phyloP scores from a whole-genome alignment of 164 flowering plant genomes.

The Macadamia tetraphylla region DNA sequence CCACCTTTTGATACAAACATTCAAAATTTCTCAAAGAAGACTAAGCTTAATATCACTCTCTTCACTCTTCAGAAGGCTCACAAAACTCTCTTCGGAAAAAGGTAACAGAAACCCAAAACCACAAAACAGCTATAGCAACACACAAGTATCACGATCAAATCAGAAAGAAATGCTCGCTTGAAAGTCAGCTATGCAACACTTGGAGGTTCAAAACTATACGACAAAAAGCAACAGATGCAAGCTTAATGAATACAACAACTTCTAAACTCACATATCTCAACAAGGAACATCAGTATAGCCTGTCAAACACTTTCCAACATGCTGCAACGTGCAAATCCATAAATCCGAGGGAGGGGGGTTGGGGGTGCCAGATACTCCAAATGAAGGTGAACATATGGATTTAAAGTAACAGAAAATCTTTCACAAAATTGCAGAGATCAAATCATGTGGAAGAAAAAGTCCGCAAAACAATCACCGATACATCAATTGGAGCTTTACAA shows the following conservation, averaged over 20 bases:
- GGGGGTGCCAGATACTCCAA: too few relatives aligned
- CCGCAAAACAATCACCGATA: too few relatives aligned
- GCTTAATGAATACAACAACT: not conserved
- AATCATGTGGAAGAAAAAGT: too few relatives aligned
- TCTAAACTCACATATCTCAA: not conserved
- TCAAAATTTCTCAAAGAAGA: too few relatives aligned
- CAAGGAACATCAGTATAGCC: not conserved
- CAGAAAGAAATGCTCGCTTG: not conserved
- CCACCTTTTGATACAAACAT: too few relatives aligned
- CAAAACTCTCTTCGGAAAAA: not conserved
- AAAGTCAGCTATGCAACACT: not conserved
- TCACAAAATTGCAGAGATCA: too few relatives aligned
- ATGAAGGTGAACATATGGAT: too few relatives aligned
- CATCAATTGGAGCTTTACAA: too few relatives aligned
- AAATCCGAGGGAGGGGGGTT: too few relatives aligned
- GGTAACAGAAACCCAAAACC: not conserved
- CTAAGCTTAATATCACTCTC: too few relatives aligned
- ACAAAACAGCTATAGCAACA: not conserved
- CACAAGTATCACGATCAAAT: not conserved
- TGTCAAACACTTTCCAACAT: not conserved
- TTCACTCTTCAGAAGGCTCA: too few relatives aligned
- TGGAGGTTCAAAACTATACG: not conserved
- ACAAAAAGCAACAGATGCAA: not conserved
- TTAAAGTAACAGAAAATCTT: too few relatives aligned
- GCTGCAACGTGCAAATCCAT: not conserved